Evolutionary conservation across 2,329 filamentous ascomycete species (phyloP).

Genomic region (Aureobasidium sp.): DNA sequence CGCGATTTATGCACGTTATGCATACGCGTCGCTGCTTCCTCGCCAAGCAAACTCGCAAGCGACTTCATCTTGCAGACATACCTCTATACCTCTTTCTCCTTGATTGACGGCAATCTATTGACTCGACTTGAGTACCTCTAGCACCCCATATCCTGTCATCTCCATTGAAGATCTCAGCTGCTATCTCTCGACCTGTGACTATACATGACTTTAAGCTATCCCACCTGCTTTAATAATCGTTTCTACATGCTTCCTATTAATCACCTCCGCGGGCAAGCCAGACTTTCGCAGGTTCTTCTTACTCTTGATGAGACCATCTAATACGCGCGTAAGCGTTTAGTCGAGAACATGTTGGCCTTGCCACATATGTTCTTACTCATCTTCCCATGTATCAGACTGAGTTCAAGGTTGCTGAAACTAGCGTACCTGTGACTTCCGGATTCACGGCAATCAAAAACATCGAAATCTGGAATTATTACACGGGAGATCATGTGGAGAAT

Average conservation of each 20-base stretch:
- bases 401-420: constrained; percentile 43
- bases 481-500: constrained; percentile 53
- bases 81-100: too few relatives aligned
- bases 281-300: background rate
- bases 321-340: background rate
- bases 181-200: background rate
- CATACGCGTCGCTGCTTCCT: background rate
- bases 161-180: background rate
- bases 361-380: constrained; percentile 24
- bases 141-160: background rate
- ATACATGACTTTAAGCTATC: background rate
- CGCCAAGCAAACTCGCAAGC: background rate
- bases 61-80: background rate
- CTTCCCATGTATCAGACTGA: constrained; percentile 48
- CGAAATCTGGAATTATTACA: constrained; percentile 36
- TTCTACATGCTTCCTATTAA: background rate
- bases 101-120: background rate
- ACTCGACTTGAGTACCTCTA: background rate
- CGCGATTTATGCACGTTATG: background rate
- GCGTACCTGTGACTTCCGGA: constrained; percentile 44
- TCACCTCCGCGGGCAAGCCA: background rate
- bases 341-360: background rate
- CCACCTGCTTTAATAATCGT: background rate
- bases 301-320: background rate
- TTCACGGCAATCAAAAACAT: constrained; percentile 42